Evolutionary conservation across 345 rosid genomes (phyloP).

Genomic region (Hevea brasiliensis): DNA sequence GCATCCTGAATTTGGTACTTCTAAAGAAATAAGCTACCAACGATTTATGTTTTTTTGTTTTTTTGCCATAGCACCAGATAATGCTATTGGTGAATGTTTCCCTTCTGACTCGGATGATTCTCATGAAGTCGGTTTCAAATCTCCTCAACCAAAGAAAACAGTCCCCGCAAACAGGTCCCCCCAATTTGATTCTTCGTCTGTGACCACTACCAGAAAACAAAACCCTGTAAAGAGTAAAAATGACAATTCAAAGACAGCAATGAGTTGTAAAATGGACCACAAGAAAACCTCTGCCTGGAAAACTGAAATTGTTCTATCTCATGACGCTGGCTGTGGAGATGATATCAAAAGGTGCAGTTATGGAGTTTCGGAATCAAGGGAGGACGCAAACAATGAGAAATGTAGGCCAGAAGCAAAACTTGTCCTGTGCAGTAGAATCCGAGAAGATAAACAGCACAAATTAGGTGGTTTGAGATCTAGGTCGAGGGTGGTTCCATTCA

Average conservation of each 20-base stretch:
- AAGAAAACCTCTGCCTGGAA: conserved; percentile 35
- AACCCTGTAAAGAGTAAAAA: conserved; percentile 34
- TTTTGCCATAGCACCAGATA: conserved; percentile 50
- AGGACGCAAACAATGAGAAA: conserved; percentile 26
- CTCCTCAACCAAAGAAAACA: conserved; percentile 52
- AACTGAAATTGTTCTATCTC: conserved; percentile 36
- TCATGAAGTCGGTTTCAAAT: conserved; percentile 39
- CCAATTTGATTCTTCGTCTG: conserved; percentile 31
- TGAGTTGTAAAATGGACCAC: conserved; percentile 27
- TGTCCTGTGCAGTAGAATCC: conserved; percentile 36
- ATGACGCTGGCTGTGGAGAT: conserved; percentile 24
- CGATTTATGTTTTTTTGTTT: conserved; percentile 17
- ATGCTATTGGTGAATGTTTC: conserved; percentile 43
- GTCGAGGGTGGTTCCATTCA: conserved; percentile 58
- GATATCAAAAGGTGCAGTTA: conserved; percentile 22
- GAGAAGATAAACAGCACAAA: conserved; percentile 39
- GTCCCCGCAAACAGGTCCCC: conserved; percentile 64
- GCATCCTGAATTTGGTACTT: neutral
- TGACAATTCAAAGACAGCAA: conserved; percentile 28
- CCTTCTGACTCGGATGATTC: conserved; percentile 46
- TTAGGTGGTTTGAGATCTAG: conserved; percentile 50
- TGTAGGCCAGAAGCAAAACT: conserved; percentile 44
- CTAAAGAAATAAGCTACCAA: neutral
- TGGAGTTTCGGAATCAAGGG: conserved; percentile 30
- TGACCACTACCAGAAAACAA: conserved; percentile 45